Percentiles rank a stretch among this genome's conserved stretches.
Conservation (phyloP, 495 filamentous ascomycete species). For the Monascus purpureus region DNA sequence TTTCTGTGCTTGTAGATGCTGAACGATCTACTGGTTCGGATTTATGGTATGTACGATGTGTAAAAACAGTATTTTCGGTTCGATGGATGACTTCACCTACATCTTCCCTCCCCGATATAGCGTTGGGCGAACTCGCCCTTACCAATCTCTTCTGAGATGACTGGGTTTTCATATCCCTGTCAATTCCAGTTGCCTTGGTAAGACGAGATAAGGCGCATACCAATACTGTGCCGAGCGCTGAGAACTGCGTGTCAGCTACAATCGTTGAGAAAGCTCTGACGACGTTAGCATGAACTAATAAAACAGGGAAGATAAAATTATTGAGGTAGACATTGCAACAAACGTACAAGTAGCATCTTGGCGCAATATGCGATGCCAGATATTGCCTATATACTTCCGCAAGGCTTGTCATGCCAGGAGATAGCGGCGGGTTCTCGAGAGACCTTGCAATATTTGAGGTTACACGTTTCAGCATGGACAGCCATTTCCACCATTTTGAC, state of each 20-base stretch:
- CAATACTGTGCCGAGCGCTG: slow-evolving; percentile 65
- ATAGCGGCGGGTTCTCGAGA: slow-evolving; percentile 11
- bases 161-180: slow-evolving; percentile 8
- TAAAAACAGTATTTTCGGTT: background rate
- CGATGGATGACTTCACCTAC: slow-evolving; percentile 20
- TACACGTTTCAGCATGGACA: slow-evolving; percentile 51
- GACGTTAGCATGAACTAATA: slow-evolving; percentile 1
- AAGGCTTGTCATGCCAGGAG: background rate
- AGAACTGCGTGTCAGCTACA: slow-evolving; percentile 56
- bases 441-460: slow-evolving; percentile 35
- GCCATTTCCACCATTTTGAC: slow-evolving; percentile 58
- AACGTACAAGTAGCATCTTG: slow-evolving; percentile 33
- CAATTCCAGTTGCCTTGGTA: slow-evolving; percentile 26
- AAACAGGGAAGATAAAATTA: background rate
- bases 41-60: background rate
- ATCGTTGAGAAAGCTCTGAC: slow-evolving; percentile 53
- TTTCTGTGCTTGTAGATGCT: slow-evolving; percentile 1
- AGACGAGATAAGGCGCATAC: slow-evolving; percentile 51
- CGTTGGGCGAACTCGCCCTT: background rate
- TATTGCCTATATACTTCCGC: slow-evolving; percentile 12
- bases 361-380: slow-evolving; percentile 21
- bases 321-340: background rate
- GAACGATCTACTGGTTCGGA: background rate
- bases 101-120: slow-evolving; percentile 9
- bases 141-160: background rate